phyloP scores from a whole-genome alignment of 257 asterid species.

The Solanum raphanifolium region DNA sequence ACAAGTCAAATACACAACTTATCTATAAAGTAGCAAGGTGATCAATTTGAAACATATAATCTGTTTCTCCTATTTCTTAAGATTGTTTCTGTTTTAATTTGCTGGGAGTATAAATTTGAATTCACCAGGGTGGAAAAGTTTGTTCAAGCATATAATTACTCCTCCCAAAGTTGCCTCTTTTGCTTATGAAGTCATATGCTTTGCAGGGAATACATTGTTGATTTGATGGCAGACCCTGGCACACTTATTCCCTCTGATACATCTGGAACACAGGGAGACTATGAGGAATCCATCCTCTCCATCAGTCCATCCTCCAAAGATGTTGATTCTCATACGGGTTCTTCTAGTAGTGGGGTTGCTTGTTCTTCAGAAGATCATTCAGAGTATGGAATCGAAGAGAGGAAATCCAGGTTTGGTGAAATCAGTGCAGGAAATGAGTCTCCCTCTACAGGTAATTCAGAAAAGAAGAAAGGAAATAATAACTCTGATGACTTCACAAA shows the following conservation, averaged over 20 bases:
- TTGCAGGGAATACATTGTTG: slow-evolving; percentile 91
- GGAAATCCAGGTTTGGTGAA: slow-evolving; percentile 19
- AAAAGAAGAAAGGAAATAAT: slow-evolving; percentile 7
- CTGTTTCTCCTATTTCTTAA: not conserved
- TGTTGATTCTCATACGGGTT: slow-evolving; percentile 26
- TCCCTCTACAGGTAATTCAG: slow-evolving; percentile 13
- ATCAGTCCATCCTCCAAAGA: slow-evolving; percentile 14
- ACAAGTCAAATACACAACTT: not conserved
- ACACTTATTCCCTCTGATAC: slow-evolving; percentile 92
- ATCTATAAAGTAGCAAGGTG: not conserved
- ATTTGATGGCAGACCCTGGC: slow-evolving; percentile 97
- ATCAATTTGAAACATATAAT: not conserved
- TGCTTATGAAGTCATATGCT: not conserved
- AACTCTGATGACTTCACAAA: slow-evolving; percentile 18
- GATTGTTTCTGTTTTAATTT: not conserved
- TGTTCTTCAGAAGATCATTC: slow-evolving; percentile 24
- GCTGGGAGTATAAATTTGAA: not conserved
- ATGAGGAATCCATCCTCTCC: slow-evolving; percentile 23
- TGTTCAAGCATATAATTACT: not conserved
- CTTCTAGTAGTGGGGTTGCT: slow-evolving; percentile 35
- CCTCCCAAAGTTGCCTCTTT: not conserved
- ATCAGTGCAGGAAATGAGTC: slow-evolving; percentile 20
- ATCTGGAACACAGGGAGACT: slow-evolving; percentile 35
- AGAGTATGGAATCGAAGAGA: slow-evolving; percentile 12
- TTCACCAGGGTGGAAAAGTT: not conserved